These are phyloP conservation scores for Pseudozyma flocculosa DNA, from an alignment of 1,284 basidiomycete species.

Conservation along the genomic window DNA sequence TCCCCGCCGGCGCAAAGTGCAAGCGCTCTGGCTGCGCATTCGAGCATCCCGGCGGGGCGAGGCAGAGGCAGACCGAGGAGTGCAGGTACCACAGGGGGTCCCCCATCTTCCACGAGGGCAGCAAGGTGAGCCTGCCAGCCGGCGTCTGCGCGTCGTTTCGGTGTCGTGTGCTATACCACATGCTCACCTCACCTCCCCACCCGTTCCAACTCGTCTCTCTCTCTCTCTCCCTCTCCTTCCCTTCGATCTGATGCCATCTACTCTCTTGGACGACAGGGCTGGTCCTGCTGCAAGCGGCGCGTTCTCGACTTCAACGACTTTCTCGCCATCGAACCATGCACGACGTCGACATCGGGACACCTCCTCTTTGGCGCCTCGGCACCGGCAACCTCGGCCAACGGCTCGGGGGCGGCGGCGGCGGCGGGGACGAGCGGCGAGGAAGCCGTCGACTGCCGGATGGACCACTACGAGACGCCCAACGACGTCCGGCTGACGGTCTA, in stretches of 20 bases:
- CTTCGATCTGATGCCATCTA: neutral
- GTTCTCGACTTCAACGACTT: constrained; percentile 57
- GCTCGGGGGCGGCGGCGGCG: constrained; percentile 4
- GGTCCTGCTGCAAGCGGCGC: constrained; percentile 54
- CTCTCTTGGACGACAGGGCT: constrained; percentile 21
- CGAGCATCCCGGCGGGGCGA: constrained; percentile 19
- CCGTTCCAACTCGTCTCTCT: too few species aligned
- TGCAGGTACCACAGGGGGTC: constrained; percentile 51
- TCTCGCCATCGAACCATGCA: constrained; percentile 52
- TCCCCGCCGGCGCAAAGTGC: constrained; percentile 30
- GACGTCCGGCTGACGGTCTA: constrained; percentile 54
- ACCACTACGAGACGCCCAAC: constrained; percentile 56
- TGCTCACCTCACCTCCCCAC: too few species aligned
- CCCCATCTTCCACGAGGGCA: constrained; percentile 58
- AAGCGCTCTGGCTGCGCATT: constrained; percentile 40
- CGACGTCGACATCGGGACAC: constrained; percentile 43
- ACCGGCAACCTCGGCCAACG: too few species aligned
- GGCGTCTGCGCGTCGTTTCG: too few species aligned
- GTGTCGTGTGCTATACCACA: too few species aligned
- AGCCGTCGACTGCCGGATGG: constrained; percentile 44
- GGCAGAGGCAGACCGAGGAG: constrained; percentile 29
- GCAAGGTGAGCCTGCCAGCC: constrained; percentile 14
- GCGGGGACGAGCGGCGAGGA: constrained; percentile 20
- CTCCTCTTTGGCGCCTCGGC: constrained; percentile 40
- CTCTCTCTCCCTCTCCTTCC: too few species aligned